phyloP scores from a whole-genome alignment of 2,329 filamentous ascomycete genomes.

The Triangularia setosa region DNA sequence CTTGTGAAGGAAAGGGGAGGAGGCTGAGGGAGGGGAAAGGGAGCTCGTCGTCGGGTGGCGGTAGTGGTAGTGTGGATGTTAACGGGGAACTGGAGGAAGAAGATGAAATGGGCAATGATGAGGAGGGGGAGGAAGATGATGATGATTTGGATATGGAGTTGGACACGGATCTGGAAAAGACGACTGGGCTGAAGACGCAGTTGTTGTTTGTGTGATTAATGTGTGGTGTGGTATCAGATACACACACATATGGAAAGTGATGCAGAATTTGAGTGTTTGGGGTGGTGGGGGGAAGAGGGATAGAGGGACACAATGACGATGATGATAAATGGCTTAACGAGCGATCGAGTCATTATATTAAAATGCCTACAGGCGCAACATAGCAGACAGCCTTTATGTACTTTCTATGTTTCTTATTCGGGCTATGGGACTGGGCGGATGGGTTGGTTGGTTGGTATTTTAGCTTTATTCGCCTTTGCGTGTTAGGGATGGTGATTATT shows the following conservation, averaged over 20 bases:
- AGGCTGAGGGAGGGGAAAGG: neutral
- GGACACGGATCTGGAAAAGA: neutral
- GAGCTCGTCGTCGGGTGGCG: too few species aligned
- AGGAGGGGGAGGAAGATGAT: neutral
- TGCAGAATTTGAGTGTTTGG: too few species aligned
- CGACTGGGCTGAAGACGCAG: neutral
- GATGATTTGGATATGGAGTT: slow-evolving; percentile 6
- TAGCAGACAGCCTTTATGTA: too few species aligned
- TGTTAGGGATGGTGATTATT: neutral
- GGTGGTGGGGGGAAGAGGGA: neutral
- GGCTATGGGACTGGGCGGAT: too few species aligned
- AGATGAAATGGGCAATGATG: neutral
- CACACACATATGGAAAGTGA: too few species aligned
- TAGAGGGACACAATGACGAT: neutral
- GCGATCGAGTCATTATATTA: neutral
- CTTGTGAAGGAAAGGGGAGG: neutral
- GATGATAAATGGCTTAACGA: neutral
- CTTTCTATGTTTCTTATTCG: too few species aligned
- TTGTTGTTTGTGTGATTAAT: neutral
- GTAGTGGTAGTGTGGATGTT: neutral
- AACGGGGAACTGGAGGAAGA: neutral
- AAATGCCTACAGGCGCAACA: neutral
- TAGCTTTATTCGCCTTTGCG: neutral
- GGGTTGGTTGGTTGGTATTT: too few species aligned
- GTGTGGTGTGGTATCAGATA: too few species aligned